Evolutionary conservation across 164 flowering plant genomes (phyloP).

Genomic region (Tetracentron sinense): DNA sequence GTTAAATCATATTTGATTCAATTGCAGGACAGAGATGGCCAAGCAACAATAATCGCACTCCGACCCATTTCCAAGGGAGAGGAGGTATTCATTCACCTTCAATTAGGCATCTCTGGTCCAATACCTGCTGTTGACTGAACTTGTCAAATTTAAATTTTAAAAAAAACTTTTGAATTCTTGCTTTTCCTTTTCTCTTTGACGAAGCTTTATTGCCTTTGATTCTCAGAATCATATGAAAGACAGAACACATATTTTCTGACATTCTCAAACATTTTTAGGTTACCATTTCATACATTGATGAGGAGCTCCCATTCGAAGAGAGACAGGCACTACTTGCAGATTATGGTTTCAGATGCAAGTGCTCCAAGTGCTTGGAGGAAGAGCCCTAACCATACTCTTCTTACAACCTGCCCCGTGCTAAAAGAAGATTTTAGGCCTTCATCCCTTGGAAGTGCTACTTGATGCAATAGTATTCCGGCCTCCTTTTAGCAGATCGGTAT

Average conservation of each 20-base stretch:
- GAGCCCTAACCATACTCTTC: constrained; percentile 9
- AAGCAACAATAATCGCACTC: constrained; percentile 68
- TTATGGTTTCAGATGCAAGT: constrained; percentile 79
- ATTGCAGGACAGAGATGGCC: constrained; percentile 91
- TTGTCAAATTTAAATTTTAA: too few relatives aligned
- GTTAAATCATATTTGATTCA: constrained; percentile 1
- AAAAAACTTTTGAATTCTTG: neutral
- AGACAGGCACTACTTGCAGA: constrained; percentile 81
- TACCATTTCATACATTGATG: constrained; percentile 91
- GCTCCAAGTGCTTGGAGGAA: constrained; percentile 62
- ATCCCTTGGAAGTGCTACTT: neutral
- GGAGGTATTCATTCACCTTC: constrained; percentile 47
- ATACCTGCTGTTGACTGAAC: too few relatives aligned
- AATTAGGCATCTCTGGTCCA: neutral
- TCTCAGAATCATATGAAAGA: constrained; percentile 1
- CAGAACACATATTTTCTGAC: neutral
- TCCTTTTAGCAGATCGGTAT: too few relatives aligned
- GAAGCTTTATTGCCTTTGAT: neutral
- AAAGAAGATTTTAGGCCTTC: neutral
- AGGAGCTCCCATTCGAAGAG: constrained; percentile 70
- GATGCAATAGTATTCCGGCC: too few relatives aligned
- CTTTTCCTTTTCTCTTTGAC: neutral
- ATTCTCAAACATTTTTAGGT: constrained; percentile 40
- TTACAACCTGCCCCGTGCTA: neutral
- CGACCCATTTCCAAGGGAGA: constrained; percentile 61